Base-by-base conservation (phyloP, 257 asterid species). In the Rehmannia glutinosa region DNA sequence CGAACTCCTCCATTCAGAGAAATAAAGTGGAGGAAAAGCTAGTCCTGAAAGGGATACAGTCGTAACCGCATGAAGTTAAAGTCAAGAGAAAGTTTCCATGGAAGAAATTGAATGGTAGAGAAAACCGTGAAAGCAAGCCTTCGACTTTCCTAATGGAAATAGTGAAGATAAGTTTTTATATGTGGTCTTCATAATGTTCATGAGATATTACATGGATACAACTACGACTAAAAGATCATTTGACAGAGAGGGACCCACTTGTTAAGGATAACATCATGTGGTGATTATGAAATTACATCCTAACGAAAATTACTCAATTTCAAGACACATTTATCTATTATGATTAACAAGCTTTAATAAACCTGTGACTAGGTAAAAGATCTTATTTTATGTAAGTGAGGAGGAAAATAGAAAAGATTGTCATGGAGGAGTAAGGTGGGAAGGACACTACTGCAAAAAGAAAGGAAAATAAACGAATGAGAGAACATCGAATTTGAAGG, bases 1-100 rank as follows among this genome's bases (percentile, higher is more conserved):
- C 86, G 72, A 13, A 94, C 97, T 60, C 99, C 99, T 69, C 99
- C 99, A 79, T 87, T 94, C n/a, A 66, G 90, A 93, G 78, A 93
- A 93, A 83, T 93, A 90, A 66, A 93, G 90, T 24, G 99, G 96
- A 49, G 99, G 96, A 75, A 80, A 85, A 70, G 99, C 99, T 62
- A 93, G 85, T 65, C 99, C 99, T 93, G 80, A 66, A 72, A 75
- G 68, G 63, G 61, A 74, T 24, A 76, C n/a, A n/a, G n/a, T n/a
- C n/a, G n/a, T n/a, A n/a, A n/a, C n/a, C n/a, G 45, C 41, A 16
- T 16, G 43, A 23, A 39, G 15, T 42, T 46, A 27, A 65, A 55
- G 53, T 58, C 38, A 42, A 51, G 15, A 64, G 56, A 49, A 35
- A 19, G 38, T 28, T 57, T 9, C 25, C 15, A 51, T 66, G 51